A percentile compares a stretch with the other conserved stretches of the same genome.
Conservation (phyloP, 2,329 filamentous ascomycete genomes). For the Fusarium nelsonii region DNA sequence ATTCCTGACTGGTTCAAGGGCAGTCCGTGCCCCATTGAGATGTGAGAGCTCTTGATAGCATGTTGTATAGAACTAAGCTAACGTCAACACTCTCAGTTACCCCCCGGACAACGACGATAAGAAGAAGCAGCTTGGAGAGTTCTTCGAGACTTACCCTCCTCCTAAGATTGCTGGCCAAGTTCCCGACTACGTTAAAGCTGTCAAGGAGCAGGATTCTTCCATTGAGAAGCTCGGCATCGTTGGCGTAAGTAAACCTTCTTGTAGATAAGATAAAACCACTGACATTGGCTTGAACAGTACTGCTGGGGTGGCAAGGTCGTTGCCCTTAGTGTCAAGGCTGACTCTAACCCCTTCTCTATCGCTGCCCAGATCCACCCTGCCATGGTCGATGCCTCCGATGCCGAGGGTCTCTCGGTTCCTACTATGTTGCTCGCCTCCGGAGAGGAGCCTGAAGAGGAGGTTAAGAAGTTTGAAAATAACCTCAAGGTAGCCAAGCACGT, state of each 20-base stretch:
- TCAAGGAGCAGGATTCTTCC: conserved; percentile 63
- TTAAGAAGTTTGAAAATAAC: conserved; percentile 67
- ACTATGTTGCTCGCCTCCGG: conserved; percentile 73
- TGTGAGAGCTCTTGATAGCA: conserved; percentile 49
- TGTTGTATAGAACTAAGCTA: neutral
- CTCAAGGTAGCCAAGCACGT: conserved; percentile 69
- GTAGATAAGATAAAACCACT: neutral
- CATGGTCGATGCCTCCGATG: conserved; percentile 74
- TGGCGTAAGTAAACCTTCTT: conserved; percentile 60
- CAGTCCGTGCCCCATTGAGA: conserved; percentile 68
- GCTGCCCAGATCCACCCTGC: conserved; percentile 69
- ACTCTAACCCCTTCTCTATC: conserved; percentile 67
- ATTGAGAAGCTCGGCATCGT: conserved; percentile 71
- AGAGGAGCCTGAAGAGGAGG: conserved; percentile 69
- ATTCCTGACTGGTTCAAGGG: conserved; percentile 94
- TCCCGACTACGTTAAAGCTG: conserved; percentile 67
- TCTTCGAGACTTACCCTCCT: conserved; percentile 67
- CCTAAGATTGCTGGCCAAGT: conserved; percentile 62
- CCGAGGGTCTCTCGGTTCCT: conserved; percentile 70
- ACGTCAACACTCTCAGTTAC: conserved; percentile 57
- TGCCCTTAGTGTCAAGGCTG: conserved; percentile 62
- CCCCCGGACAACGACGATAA: conserved; percentile 75
- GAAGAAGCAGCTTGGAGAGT: conserved; percentile 67
- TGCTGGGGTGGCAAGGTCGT: conserved; percentile 81
- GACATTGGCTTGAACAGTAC: conserved; percentile 54